Conservation (phyloP, 2,329 filamentous ascomycete species). For the Colletotrichum noveboracense region DNA sequence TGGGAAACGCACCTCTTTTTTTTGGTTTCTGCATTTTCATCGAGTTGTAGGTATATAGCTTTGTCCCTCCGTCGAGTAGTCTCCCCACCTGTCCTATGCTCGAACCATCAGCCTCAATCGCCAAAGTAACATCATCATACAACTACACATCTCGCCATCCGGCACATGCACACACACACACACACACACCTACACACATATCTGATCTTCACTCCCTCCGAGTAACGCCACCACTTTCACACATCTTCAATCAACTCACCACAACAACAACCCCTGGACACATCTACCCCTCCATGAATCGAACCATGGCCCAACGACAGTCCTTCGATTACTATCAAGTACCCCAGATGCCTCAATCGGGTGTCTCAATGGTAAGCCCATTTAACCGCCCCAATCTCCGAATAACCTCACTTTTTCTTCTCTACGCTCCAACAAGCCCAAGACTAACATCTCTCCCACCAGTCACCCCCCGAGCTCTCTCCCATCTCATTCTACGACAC, state of each 20-base stretch:
- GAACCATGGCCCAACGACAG: constrained; percentile 18
- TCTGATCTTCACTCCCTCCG: neutral
- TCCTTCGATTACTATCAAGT: constrained; percentile 19
- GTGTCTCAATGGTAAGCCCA: constrained; percentile 1
- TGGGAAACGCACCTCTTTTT: neutral
- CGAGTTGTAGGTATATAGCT: constrained; percentile 13
- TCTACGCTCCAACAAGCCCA: neutral
- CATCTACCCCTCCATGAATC: constrained; percentile 3
- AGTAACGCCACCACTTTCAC: constrained; percentile 7
- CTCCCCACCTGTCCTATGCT: constrained; percentile 18
- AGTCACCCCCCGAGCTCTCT: constrained; percentile 22
- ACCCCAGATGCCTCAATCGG: constrained; percentile 13
- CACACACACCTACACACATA: neutral
- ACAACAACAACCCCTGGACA: neutral
- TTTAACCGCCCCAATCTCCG: neutral
- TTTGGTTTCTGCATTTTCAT: neutral
- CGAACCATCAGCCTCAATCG: constrained; percentile 12
- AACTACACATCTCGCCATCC: constrained; percentile 1
- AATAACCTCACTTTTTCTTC: neutral
- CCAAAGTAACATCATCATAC: constrained; percentile 4
- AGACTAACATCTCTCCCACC: neutral
- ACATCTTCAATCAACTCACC: neutral
- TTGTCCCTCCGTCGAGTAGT: neutral
- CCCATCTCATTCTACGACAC: constrained; percentile 24
- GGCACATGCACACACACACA: neutral